Evolutionary conservation across 139 green algal species (phyloP), one percentile per base, ranked within the genome.

Genomic region (Chlamydomonas sphaeroides): DNA sequence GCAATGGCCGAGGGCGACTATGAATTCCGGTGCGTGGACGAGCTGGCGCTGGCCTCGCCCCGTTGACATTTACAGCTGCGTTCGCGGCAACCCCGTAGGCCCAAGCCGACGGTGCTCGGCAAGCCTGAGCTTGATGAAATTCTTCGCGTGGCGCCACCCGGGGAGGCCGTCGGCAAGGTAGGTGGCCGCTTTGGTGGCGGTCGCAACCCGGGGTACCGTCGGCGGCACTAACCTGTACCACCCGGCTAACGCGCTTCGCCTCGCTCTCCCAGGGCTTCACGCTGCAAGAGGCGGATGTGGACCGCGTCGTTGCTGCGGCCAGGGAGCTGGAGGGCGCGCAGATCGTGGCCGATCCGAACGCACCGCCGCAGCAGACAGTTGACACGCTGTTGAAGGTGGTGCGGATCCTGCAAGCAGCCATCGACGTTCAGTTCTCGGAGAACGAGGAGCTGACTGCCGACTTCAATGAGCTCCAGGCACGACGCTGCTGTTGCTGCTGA

Each of bases 381-480:
- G 83, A 88, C 49, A 73, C 73, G 33, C 70, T 87, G 14, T 26
- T 83, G 28, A 65, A 79, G 26, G 65, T 69, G 5, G 42, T 88
- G 1, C 57, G 87, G 4, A 23, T 90, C 26, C 41, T 90, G 78
- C 87, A 90, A 57, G 36, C 78, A 10, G 87, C 69, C 1, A 15
- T 90, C 25, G 87, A 88, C 41, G 48, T 88, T 23, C 87, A 90
- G 74, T 86, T 90, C 28, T 77, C 65, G 1, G 87, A 90, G 59
- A 87, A 85, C 41, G 87, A 91, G 68, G 74, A 84, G 48, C 82
- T 92, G 17, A 91, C 90, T 41, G 89, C 87, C 39, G 81, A 92
- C 51, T 94, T 90, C 53, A 86, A 80, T 48, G 88, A 85, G 71
- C 62, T 95, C 26, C 88, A 94, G 81, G 86, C 51, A n/a, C n/a